phyloP scores from a whole-genome alignment of 2,329 filamentous ascomycete species.

The Aureobasidium uvarum region DNA sequence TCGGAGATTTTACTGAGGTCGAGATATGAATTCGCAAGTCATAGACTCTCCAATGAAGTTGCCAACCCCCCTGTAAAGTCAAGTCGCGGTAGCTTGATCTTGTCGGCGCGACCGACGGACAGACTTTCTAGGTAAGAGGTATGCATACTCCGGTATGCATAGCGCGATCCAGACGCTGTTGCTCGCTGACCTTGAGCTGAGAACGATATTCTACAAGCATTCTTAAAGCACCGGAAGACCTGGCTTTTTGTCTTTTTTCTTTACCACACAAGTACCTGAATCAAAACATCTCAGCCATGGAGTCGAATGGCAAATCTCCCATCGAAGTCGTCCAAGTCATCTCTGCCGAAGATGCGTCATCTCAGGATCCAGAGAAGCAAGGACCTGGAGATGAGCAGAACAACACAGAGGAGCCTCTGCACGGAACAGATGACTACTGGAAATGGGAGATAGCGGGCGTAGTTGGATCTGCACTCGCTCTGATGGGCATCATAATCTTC shows the following conservation, averaged over 20 bases:
- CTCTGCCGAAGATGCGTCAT: neutral
- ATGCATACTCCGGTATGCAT: neutral
- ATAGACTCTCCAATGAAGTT: too few relatives aligned
- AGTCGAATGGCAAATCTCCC: neutral
- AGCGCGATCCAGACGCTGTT: neutral
- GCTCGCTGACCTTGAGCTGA: neutral
- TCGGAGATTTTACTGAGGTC: too few relatives aligned
- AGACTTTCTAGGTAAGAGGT: neutral
- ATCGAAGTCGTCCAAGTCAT: neutral
- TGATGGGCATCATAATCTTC: neutral
- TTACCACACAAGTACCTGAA: neutral
- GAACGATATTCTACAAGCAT: neutral
- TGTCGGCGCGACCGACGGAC: neutral
- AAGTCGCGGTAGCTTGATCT: too few relatives aligned
- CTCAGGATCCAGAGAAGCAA: neutral
- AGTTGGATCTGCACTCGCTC: neutral
- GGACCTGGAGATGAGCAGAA: neutral
- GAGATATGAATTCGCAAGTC: too few relatives aligned
- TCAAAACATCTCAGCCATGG: neutral
- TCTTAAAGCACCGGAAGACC: neutral
- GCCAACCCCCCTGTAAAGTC: too few relatives aligned
- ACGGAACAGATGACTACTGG: neutral
- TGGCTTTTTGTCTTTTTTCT: neutral
- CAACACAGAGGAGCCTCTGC: neutral
- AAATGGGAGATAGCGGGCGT: neutral